These are phyloP conservation scores for Chrysanthemum lavandulifolium DNA, from an alignment of 129 eudicot genomes.

Conservation along the genomic window DNA sequence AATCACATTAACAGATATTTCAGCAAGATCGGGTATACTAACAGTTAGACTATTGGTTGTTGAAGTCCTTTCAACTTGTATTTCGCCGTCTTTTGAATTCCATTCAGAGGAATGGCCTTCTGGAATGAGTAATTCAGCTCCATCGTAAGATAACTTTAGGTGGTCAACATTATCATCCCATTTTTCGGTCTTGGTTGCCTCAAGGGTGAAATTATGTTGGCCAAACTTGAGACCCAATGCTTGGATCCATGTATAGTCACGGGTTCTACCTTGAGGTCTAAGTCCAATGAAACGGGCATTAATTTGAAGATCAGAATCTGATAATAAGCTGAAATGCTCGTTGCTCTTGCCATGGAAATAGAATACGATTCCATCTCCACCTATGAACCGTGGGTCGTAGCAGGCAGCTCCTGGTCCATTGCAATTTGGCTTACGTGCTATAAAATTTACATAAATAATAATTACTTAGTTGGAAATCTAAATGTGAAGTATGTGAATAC, in stretches of 20 bases:
- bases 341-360: conserved; percentile 55
- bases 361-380: conserved; percentile 60
- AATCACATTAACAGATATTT: conserved; percentile 48
- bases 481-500: too few species aligned
- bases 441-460: not conserved
- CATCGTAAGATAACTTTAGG: conserved; percentile 36
- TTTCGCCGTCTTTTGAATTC: conserved; percentile 36
- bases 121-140: conserved; percentile 28
- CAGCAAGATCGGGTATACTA: conserved; percentile 36
- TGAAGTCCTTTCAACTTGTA: conserved; percentile 56
- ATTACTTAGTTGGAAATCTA: not conserved
- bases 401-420: conserved; percentile 62
- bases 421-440: conserved; percentile 57
- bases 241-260: conserved; percentile 66
- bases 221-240: conserved; percentile 50
- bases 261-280: conserved; percentile 50
- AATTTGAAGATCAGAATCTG: conserved; percentile 51
- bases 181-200: conserved; percentile 42
- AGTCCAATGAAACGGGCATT: conserved; percentile 59
- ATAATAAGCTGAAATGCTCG: conserved; percentile 47
- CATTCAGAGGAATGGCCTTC: conserved; percentile 50
- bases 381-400: conserved; percentile 60
- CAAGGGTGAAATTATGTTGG: conserved; percentile 47
- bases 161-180: conserved; percentile 50
- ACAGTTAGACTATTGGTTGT: conserved; percentile 41